Conservation (phyloP, 495 filamentous ascomycete genomes). For the Tuber brumale region DNA sequence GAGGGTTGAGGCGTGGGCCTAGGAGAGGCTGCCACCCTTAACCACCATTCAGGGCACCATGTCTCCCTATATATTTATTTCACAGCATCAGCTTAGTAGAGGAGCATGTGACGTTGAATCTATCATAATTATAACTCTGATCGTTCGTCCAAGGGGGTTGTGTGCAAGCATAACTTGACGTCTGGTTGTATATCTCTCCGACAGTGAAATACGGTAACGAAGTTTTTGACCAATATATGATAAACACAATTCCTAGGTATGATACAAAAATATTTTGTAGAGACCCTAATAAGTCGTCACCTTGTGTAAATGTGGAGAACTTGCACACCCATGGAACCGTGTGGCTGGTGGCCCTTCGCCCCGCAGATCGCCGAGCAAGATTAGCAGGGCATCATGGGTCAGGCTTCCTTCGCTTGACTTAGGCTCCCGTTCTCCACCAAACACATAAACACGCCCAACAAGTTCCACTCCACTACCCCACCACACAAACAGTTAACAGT, state of each 20-base stretch:
- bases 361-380: not conserved
- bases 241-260: not conserved
- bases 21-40: not conserved
- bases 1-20: constrained; percentile 59
- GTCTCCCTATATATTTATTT: not conserved
- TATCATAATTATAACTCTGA: not conserved
- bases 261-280: not conserved
- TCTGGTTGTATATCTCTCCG: not conserved
- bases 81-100: not conserved
- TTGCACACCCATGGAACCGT: not conserved
- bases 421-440: not conserved
- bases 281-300: not conserved
- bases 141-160: not conserved
- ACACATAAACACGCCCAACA: constrained; percentile 10
- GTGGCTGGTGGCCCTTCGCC: not conserved
- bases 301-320: not conserved
- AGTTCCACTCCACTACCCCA: not conserved
- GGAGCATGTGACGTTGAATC: not conserved
- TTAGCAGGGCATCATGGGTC: not conserved
- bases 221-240: not conserved
- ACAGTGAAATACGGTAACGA: not conserved
- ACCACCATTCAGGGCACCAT: not conserved
- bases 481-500: not conserved
- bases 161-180: not conserved
- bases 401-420: not conserved